Evolutionary conservation across 495 filamentous ascomycete species (phyloP).

Genomic region (Jackrogersella multiformis): DNA sequence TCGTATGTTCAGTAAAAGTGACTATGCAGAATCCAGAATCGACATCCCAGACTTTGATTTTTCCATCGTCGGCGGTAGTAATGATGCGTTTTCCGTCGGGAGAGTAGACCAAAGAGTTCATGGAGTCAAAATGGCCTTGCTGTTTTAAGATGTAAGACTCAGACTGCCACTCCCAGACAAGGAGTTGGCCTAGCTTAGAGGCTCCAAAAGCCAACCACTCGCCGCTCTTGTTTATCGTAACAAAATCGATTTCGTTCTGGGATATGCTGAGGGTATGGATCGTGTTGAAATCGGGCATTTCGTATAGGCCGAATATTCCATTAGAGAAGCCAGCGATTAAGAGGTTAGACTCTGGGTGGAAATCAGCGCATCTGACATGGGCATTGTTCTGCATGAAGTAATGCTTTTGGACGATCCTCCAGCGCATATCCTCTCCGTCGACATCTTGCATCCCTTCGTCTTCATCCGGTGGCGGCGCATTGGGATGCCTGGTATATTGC

Average conservation of each 20-base stretch:
- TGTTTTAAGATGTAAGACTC: conserved; percentile 99
- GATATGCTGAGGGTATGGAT: conserved; percentile 94
- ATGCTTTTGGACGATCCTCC: conserved; percentile 86
- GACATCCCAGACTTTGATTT: conserved; percentile 98
- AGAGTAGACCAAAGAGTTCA: conserved; percentile 92
- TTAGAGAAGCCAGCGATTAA: conserved; percentile 94
- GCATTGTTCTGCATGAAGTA: conserved; percentile 93
- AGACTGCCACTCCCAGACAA: conserved; percentile 99
- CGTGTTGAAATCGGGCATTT: conserved; percentile 95
- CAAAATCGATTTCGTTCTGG: conserved; percentile 92
- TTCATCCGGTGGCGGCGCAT: conserved; percentile 58
- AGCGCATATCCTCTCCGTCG: conserved; percentile 69
- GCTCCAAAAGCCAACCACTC: conserved; percentile 99
- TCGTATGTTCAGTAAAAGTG: conserved; percentile 96
- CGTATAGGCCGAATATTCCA: conserved; percentile 91
- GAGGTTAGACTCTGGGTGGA: conserved; percentile 85
- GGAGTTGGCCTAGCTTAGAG: conserved; percentile 88
- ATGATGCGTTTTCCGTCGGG: conserved; percentile 92
- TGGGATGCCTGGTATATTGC: conserved; percentile 69
- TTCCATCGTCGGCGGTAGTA: conserved; percentile 93
- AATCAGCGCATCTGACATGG: conserved; percentile 85
- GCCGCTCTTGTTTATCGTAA: conserved; percentile 89
- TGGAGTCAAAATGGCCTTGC: conserved; percentile 95
- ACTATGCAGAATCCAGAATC: conserved; percentile 97
- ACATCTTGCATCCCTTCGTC: conserved; percentile 69